Evolutionary conservation across 495 filamentous ascomycete species (phyloP), one percentile per base, ranked within the genome.

Genomic region (Aspergillus nanangensis): DNA sequence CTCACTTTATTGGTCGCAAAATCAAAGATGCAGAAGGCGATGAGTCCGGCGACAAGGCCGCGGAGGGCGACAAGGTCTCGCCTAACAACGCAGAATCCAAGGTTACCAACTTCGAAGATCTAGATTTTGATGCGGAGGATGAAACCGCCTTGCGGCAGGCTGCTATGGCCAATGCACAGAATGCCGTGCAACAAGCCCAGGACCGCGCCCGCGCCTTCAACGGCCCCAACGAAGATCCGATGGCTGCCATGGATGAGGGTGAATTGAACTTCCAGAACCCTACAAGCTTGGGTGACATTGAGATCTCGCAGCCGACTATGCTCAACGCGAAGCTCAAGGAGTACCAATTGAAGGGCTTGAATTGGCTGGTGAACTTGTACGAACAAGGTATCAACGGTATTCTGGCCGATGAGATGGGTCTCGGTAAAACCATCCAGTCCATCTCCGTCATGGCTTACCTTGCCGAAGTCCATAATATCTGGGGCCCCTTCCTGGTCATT

Each of bases 201-300:
- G 82, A 90, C 61, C 90, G 90, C 54, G 93, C 93, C 1, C 85
- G 90, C 31, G 70, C 89, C 9, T 99, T 99, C 72, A 93, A 96
- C 70, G 20, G 13, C 1, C 78, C 82, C 48, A 75, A 77, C 18
- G 75, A 79, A 21, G 69, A 77, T 15, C 56, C 75, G 15, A 71
- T 77, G 63, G 71, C 67, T 4, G 67, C 74, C 11, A 70, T 74
- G 44, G 75, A 77, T 42, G 85, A 95, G 53, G 92, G 90, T 42
- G 93, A 99, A 66, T 87, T 99, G 86, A 97, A 97, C 69, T 99
- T 99, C 80, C 93, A 99, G 70, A 97, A 99, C 62, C 93, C 93
- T 4, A 89, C 90, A 3, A 90, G 90, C 57, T 77, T 99, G 65
- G 90, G 90, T 50, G 89, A 88, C 57, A 88, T 95, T 54, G 87